Conservation (phyloP, 805 yeast species). For the Ogataea pini region DNA sequence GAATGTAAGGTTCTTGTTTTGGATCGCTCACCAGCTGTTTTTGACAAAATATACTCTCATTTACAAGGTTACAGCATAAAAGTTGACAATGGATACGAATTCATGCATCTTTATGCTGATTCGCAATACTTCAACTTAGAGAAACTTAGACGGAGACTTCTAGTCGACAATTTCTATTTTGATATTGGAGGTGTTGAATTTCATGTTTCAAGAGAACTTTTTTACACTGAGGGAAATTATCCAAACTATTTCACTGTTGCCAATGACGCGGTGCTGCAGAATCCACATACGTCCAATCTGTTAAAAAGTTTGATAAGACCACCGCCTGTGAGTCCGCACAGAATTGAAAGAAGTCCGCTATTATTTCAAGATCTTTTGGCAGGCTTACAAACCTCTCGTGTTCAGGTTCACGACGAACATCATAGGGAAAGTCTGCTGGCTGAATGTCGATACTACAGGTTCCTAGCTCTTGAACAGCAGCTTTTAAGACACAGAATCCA, state of each 20-base stretch:
- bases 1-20: constrained; percentile 51
- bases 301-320: constrained; percentile 62
- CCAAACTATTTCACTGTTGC: constrained; percentile 78
- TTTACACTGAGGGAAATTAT: constrained; percentile 62
- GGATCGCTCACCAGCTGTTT: constrained; percentile 73
- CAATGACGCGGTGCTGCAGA: constrained; percentile 50
- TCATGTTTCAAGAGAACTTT: constrained; percentile 55
- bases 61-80: constrained; percentile 77
- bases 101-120: constrained; percentile 64
- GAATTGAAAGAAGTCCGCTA: constrained; percentile 50
- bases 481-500: constrained; percentile 53
- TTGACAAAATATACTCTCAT: constrained; percentile 66
- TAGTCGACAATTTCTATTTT: constrained; percentile 56
- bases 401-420: constrained; percentile 48
- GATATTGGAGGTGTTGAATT: constrained; percentile 62
- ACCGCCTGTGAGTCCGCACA: constrained; percentile 68
- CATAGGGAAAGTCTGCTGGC: constrained; percentile 58
- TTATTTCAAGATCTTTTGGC: constrained; percentile 57
- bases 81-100: constrained; percentile 60
- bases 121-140: constrained; percentile 70
- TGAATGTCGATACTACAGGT: constrained; percentile 79
- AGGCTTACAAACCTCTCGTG: constrained; percentile 54
- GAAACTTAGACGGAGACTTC: constrained; percentile 49
- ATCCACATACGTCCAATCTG: constrained; percentile 42
- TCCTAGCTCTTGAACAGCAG: constrained; percentile 71